These are phyloP conservation scores for Paraconiothyrium brasiliense DNA, from an alignment of 2,329 filamentous ascomycete genomes.

Conservation along the genomic window DNA sequence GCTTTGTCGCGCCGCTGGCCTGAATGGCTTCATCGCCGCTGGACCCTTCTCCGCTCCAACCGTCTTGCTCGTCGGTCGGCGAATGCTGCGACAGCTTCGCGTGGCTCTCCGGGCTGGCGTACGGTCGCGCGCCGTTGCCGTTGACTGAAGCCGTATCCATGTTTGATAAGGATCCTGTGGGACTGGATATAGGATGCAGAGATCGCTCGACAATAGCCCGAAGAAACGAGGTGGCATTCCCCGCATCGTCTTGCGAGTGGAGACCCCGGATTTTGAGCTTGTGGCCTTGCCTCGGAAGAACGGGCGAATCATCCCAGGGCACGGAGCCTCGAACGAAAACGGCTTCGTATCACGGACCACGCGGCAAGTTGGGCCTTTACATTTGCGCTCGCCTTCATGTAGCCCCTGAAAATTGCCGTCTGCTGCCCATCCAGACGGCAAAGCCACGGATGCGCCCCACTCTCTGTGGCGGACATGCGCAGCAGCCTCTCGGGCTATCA, in stretches of 20 bases:
- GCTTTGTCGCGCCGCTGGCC: slow-evolving; percentile 53
- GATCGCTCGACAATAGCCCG: slow-evolving; percentile 26
- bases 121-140: slow-evolving; percentile 35
- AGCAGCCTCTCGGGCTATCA: slow-evolving; percentile 23
- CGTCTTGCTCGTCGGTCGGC: slow-evolving; percentile 41
- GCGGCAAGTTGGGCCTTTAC: neutral
- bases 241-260: slow-evolving; percentile 19
- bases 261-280: slow-evolving; percentile 8
- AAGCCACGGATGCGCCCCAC: slow-evolving; percentile 29
- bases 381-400: neutral
- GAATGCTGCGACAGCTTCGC: slow-evolving; percentile 47
- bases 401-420: neutral
- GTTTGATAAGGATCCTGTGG: slow-evolving; percentile 28
- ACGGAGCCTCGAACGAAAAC: neutral
- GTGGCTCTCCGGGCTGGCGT: slow-evolving; percentile 42
- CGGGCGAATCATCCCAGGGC: neutral
- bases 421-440: neutral
- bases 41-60: slow-evolving; percentile 51
- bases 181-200: slow-evolving; percentile 10
- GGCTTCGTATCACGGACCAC: neutral
- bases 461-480: slow-evolving; percentile 19
- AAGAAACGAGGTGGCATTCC: slow-evolving; percentile 24
- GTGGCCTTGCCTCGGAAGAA: neutral
- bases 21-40: slow-evolving; percentile 51
- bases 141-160: slow-evolving; percentile 42